A percentile compares a stretch with the other conserved stretches of the same genome.
Conservation (phyloP, 768 basidiomycete species). For the Suillus clintonianus region DNA sequence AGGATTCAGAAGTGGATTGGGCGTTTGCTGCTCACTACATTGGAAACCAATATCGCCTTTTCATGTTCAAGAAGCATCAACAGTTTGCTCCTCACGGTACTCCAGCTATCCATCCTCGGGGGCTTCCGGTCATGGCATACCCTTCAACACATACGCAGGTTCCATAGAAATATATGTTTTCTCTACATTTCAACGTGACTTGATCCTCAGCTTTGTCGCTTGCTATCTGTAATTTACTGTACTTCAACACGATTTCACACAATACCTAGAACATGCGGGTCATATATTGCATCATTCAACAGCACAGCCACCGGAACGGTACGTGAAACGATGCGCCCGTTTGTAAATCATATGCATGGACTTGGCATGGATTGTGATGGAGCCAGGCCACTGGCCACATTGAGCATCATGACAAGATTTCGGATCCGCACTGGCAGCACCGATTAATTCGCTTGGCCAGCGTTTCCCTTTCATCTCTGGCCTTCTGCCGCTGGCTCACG, state of each 20-base stretch:
- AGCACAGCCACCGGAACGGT: slow-evolving; percentile 1
- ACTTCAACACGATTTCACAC: neutral
- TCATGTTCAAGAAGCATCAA: slow-evolving; percentile 32
- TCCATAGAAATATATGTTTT: neutral
- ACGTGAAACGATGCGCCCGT: neutral
- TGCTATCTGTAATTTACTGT: slow-evolving; percentile 3
- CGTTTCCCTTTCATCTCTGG: neutral
- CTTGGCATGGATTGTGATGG: neutral
- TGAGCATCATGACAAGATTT: neutral
- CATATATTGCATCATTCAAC: too few species aligned
- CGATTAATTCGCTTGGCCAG: neutral
- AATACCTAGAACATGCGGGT: neutral
- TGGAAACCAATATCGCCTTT: slow-evolving; percentile 30
- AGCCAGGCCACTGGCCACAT: neutral
- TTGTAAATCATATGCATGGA: neutral
- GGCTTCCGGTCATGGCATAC: neutral
- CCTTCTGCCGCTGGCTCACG: slow-evolving; percentile 16
- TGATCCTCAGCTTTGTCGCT: neutral
- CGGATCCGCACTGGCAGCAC: slow-evolving; percentile 2
- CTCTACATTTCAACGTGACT: neutral
- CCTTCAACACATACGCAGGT: slow-evolving; percentile 1
- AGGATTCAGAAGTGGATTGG: slow-evolving; percentile 28
- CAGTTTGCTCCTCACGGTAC: slow-evolving; percentile 18
- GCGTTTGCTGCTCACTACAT: slow-evolving; percentile 30
- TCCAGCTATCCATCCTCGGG: slow-evolving; percentile 6